Evolutionary conservation across 805 yeast species (phyloP).

Genomic region (Metschnikowia cubensis): DNA sequence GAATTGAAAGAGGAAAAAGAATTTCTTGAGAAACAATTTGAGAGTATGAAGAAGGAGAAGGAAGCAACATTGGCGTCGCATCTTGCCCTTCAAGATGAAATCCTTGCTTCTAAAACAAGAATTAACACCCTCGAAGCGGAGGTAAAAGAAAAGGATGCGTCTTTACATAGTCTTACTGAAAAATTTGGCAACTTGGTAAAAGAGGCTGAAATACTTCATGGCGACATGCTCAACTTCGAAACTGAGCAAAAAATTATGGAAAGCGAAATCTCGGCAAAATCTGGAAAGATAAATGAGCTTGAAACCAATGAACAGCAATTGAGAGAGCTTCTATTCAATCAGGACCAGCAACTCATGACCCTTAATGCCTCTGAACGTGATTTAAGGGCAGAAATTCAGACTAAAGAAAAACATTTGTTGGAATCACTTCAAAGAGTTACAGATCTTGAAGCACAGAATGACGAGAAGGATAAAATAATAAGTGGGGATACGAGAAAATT

Average conservation of each 20-base stretch:
- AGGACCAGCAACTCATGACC: not conserved
- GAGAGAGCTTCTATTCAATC: conserved; percentile 3
- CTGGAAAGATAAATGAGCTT: conserved; percentile 1
- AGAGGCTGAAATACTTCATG: conserved; percentile 15
- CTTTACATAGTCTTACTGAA: conserved; percentile 19
- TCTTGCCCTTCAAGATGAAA: not conserved
- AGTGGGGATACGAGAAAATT: conserved; percentile 29
- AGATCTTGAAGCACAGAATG: conserved; percentile 28
- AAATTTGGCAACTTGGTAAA: conserved; percentile 13
- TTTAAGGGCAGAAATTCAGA: conserved; percentile 7
- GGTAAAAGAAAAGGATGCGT: conserved; percentile 20
- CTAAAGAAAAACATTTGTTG: conserved; percentile 3
- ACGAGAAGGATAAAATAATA: conserved; percentile 30
- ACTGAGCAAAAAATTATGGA: conserved; percentile 13
- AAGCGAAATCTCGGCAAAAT: conserved; percentile 5
- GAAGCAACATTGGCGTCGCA: not conserved
- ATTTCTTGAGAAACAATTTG: not conserved
- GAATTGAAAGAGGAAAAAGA: not conserved
- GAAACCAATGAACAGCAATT: conserved; percentile 7
- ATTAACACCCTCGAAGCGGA: conserved; percentile 12
- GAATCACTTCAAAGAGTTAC: conserved; percentile 19
- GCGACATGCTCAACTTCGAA: conserved; percentile 17
- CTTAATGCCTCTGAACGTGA: not conserved
- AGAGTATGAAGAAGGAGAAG: not conserved
- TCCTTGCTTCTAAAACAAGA: not conserved